A percentile compares a stretch with the other conserved stretches of the same genome.
Conservation (phyloP, 306 rosid species). For the Inga leiocalycina region DNA sequence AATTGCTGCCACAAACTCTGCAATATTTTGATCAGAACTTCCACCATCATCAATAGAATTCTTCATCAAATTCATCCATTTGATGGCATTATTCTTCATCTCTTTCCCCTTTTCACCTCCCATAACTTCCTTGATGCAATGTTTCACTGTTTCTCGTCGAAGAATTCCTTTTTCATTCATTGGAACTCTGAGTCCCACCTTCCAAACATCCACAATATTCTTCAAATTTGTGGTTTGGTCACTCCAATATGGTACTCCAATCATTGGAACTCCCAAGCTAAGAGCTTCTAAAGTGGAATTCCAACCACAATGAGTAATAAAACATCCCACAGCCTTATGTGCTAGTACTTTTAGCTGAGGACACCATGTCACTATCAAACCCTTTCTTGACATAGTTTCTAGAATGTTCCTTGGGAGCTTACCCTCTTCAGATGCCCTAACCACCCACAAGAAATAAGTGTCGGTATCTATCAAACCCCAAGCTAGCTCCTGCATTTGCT, state of each 20-base stretch:
- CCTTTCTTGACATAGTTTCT: neutral
- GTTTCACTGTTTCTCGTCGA: neutral
- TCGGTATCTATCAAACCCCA: neutral
- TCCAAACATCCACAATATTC: conserved; percentile 9
- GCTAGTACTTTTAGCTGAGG: no score
- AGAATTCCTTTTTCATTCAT: neutral
- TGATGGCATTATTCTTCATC: no score
- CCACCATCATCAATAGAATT: no score
- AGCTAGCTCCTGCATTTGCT: conserved; percentile 9
- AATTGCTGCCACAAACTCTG: neutral
- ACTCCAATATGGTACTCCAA: neutral
- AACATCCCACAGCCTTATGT: no score
- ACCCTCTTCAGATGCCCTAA: neutral
- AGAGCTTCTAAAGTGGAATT: neutral
- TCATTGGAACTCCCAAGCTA: conserved; percentile 20
- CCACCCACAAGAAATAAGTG: conserved; percentile 3
- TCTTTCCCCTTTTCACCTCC: neutral
- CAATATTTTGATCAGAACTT: no score
- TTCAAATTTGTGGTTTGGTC: conserved; percentile 11
- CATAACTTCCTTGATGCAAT: conserved; percentile 13
- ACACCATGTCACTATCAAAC: no score
- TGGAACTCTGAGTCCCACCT: neutral
- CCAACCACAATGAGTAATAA: no score
- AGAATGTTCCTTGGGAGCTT: neutral
- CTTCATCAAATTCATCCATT: no score